phyloP scores from a whole-genome alignment of 352 stramenopile species.

The Phytophthora pluvialis region DNA sequence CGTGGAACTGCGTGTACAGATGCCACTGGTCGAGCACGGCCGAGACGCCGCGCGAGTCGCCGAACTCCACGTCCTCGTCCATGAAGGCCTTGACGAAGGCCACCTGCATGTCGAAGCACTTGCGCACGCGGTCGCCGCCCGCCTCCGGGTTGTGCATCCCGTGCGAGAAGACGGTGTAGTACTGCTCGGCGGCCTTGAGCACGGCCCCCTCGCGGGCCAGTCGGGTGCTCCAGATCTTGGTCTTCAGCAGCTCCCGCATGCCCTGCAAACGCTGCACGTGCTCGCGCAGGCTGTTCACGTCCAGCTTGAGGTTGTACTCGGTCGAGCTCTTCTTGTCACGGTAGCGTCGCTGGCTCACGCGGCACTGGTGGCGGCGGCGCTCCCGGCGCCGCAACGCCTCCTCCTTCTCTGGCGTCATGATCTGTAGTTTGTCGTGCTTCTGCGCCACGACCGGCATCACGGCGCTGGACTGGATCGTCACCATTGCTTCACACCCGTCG shows the following conservation, averaged over 20 bases:
- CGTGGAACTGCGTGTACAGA: conserved; percentile 66
- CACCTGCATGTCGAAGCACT: conserved; percentile 63
- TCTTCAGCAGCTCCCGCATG: conserved; percentile 51
- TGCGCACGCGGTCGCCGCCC: conserved; percentile 34
- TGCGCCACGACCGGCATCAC: not conserved
- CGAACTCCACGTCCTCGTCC: conserved; percentile 49
- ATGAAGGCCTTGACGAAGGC: conserved; percentile 60
- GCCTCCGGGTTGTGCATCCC: conserved; percentile 58
- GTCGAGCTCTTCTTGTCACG: conserved; percentile 68
- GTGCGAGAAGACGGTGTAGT: conserved; percentile 67
- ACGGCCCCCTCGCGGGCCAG: conserved; percentile 40
- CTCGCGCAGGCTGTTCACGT: conserved; percentile 67
- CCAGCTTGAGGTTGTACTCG: conserved; percentile 72
- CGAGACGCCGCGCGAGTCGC: conserved; percentile 41
- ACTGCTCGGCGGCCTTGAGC: conserved; percentile 63
- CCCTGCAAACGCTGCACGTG: conserved; percentile 58
- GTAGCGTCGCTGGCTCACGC: conserved; percentile 74
- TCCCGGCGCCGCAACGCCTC: conserved; percentile 33
- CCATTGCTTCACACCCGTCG: conserved; percentile 2
- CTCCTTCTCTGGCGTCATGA: conserved; percentile 2
- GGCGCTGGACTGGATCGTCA: not conserved
- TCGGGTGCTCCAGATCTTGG: conserved; percentile 52
- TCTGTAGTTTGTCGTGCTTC: not conserved
- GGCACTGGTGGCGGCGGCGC: conserved; percentile 61
- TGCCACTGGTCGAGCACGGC: conserved; percentile 67